phyloP scores from a whole-genome alignment of 306 rosid species.

The Comarum palustre region DNA sequence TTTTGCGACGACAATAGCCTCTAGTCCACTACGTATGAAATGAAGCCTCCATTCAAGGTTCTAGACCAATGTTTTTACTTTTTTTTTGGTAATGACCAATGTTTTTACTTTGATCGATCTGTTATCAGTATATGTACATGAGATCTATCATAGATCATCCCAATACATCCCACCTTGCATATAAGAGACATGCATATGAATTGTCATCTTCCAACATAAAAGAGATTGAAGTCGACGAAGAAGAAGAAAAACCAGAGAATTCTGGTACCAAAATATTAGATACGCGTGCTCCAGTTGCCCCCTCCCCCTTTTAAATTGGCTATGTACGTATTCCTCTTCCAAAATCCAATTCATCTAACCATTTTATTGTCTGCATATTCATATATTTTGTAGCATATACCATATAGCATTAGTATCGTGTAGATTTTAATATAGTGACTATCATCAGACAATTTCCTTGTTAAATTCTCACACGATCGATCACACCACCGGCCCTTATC shows the following conservation, averaged over 20 bases:
- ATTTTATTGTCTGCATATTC: conserved; percentile 30
- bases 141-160: background rate
- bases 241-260: background rate
- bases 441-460: background rate
- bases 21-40: too few relatives aligned
- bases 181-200: conserved; percentile 24
- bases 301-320: conserved; percentile 17
- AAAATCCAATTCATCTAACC: conserved; percentile 33
- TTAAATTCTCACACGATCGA: conserved; percentile 11
- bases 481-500: conserved; percentile 27
- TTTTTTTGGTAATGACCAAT: too few relatives aligned
- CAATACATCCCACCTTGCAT: conserved; percentile 34
- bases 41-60: too few relatives aligned
- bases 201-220: conserved; percentile 18
- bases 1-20: too few relatives aligned
- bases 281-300: conserved; percentile 30
- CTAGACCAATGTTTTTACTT: background rate
- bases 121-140: background rate
- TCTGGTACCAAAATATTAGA: conserved; percentile 17
- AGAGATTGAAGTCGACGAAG: background rate
- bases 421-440: background rate
- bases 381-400: background rate
- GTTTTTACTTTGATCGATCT: background rate
- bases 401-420: background rate
- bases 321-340: conserved; percentile 16